phyloP scores from a whole-genome alignment of 805 yeast genomes.

The Ogataea sp. region DNA sequence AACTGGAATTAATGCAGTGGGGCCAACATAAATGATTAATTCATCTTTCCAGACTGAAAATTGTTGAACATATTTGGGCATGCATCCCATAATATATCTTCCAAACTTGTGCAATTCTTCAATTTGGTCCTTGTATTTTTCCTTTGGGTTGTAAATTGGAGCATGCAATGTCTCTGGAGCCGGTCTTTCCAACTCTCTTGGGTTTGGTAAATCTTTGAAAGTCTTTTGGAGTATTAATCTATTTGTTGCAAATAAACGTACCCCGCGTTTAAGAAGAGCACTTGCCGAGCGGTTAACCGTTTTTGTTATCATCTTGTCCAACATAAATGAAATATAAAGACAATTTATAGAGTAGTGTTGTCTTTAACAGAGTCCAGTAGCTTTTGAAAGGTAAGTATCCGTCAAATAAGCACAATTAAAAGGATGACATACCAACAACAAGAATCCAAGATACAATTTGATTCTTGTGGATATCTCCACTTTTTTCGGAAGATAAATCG shows the following conservation, averaged over 20 bases:
- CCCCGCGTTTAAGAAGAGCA: not conserved
- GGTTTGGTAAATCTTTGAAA: constrained; percentile 23
- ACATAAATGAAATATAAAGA: too few relatives aligned
- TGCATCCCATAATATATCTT: constrained; percentile 61
- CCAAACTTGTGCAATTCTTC: constrained; percentile 81
- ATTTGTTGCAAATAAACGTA: not conserved
- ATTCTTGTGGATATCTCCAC: too few relatives aligned
- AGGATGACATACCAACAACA: too few relatives aligned
- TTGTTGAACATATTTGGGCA: constrained; percentile 79
- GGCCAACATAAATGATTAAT: constrained; percentile 66
- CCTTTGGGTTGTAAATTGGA: constrained; percentile 71
- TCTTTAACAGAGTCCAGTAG: too few relatives aligned
- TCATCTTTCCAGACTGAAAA: constrained; percentile 91
- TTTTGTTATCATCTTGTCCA: too few relatives aligned
- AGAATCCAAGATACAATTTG: too few relatives aligned
- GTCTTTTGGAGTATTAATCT: constrained; percentile 2
- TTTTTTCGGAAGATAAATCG: too few relatives aligned
- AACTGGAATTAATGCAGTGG: constrained; percentile 66
- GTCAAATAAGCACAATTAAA: too few relatives aligned
- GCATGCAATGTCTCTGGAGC: constrained; percentile 25
- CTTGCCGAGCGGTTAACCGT: too few relatives aligned
- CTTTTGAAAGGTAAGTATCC: too few relatives aligned
- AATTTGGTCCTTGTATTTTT: constrained; percentile 53
- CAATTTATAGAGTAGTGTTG: too few relatives aligned
- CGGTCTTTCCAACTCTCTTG: constrained; percentile 26